Evolutionary conservation across 495 filamentous ascomycete species (phyloP).

Genomic region (Bacidia rubella): DNA sequence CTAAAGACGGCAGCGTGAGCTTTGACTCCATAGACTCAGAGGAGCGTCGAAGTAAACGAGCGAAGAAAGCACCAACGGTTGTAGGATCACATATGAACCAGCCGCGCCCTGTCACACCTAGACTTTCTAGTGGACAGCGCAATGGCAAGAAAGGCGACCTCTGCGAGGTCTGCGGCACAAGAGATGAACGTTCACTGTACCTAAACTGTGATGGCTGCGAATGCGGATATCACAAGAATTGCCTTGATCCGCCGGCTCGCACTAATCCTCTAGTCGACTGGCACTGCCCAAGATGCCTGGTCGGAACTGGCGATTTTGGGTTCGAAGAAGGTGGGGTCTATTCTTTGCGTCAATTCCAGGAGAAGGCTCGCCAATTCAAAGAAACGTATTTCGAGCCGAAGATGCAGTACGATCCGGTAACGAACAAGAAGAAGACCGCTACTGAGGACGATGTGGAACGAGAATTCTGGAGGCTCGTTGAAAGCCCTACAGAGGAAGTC

Average conservation of each 20-base stretch:
- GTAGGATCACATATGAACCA: conserved; percentile 95
- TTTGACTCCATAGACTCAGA: conserved; percentile 32
- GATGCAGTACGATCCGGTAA: conserved; percentile 76
- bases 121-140: conserved; percentile 52
- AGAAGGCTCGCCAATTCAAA: conserved; percentile 90
- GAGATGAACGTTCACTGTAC: conserved; percentile 56
- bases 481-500: conserved; percentile 84
- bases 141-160: conserved; percentile 60
- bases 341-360: conserved; percentile 90
- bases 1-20: conserved; percentile 1
- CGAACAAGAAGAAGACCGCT: conserved; percentile 63
- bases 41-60: conserved; percentile 78
- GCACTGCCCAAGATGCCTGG: conserved; percentile 92
- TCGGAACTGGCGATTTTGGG: conserved; percentile 92
- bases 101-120: conserved; percentile 66
- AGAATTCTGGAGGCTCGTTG: conserved; percentile 93
- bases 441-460: conserved; percentile 93
- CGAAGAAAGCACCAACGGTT: conserved; percentile 86
- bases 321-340: conserved; percentile 97
- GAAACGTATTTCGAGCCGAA: conserved; percentile 82
- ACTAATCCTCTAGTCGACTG: conserved; percentile 73
- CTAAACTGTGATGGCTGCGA: conserved; percentile 91
- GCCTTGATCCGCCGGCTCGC: conserved; percentile 78
- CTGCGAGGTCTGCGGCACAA: conserved; percentile 78
- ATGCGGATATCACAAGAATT: conserved; percentile 72